phyloP scores from a whole-genome alignment of 306 rosid species.

The Sophora flavescens region DNA sequence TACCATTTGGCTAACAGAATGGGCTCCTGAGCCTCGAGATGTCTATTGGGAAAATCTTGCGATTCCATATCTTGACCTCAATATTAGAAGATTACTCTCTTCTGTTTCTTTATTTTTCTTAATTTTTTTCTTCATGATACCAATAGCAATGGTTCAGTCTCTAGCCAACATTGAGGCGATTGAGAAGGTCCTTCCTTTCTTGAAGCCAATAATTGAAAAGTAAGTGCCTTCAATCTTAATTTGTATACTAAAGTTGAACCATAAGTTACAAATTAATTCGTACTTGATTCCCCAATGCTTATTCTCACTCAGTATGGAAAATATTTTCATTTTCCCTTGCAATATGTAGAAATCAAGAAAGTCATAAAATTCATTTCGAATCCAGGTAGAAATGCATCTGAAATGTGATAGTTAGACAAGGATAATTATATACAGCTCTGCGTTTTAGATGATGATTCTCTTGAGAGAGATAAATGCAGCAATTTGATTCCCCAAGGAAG shows the following conservation, averaged over 20 bases:
- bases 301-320: not conserved
- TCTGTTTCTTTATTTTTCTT: conserved; percentile 64
- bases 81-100: conserved; percentile 71
- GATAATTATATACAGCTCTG: not conserved
- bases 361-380: conserved; percentile 1
- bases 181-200: conserved; percentile 80
- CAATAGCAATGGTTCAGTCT: conserved; percentile 91
- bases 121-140: conserved; percentile 86
- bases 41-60: conserved; percentile 88
- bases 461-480: not conserved
- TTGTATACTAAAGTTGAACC: not conserved
- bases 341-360: not conserved
- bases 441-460: not conserved
- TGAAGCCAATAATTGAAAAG: conserved; percentile 71
- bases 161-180: conserved; percentile 88
- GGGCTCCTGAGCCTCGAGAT: conserved; percentile 97
- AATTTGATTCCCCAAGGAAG: not conserved
- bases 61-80: conserved; percentile 82
- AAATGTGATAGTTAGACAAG: not conserved
- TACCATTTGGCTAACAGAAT: conserved; percentile 89
- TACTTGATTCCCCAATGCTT: conserved; percentile 26
- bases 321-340: not conserved
- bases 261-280: not conserved
- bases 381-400: not conserved
- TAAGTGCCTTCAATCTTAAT: conserved; percentile 53